A percentile compares a stretch with the other conserved stretches of the same genome.
phyloP scores from a whole-genome alignment of 352 stramenopile genomes.

The Phytophthora constricta region DNA sequence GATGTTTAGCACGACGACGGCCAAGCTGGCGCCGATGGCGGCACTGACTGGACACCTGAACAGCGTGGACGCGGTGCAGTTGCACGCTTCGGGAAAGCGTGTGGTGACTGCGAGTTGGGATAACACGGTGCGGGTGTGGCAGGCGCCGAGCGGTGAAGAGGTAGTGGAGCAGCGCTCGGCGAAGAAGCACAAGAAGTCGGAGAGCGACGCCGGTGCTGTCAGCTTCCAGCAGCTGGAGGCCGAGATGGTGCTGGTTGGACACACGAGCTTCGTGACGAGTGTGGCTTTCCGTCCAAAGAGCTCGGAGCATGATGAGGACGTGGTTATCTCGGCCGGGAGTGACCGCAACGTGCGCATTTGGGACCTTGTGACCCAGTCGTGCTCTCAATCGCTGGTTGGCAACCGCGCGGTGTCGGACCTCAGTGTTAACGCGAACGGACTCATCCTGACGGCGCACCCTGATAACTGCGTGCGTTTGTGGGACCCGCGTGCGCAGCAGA shows the following conservation, averaged over 20 bases:
- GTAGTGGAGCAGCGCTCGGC: conserved; percentile 42
- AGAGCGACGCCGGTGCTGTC: conserved; percentile 36
- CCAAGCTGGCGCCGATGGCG: conserved; percentile 56
- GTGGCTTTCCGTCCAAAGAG: conserved; percentile 69
- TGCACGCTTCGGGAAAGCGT: conserved; percentile 42
- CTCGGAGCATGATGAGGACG: conserved; percentile 48
- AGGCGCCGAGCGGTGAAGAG: conserved; percentile 23
- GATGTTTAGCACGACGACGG: conserved; percentile 43
- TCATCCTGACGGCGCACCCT: conserved; percentile 81
- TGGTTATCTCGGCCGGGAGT: conserved; percentile 69
- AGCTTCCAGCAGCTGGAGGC: conserved; percentile 79
- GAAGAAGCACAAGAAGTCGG: conserved; percentile 81
- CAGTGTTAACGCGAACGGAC: conserved; percentile 64
- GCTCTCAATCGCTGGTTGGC: conserved; percentile 75
- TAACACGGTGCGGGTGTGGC: conserved; percentile 86
- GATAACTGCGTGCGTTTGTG: conserved; percentile 85
- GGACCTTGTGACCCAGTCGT: conserved; percentile 78
- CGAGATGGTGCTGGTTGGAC: conserved; percentile 76
- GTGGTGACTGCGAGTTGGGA: conserved; percentile 83
- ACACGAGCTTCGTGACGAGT: conserved; percentile 80
- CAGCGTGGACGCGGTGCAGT: conserved; percentile 72
- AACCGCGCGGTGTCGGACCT: conserved; percentile 79
- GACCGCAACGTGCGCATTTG: conserved; percentile 82
- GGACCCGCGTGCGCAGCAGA: conserved; percentile 74
- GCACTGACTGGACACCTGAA: conserved; percentile 80